phyloP scores from a whole-genome alignment of 257 asterid genomes.

The Cinchona pubescens region DNA sequence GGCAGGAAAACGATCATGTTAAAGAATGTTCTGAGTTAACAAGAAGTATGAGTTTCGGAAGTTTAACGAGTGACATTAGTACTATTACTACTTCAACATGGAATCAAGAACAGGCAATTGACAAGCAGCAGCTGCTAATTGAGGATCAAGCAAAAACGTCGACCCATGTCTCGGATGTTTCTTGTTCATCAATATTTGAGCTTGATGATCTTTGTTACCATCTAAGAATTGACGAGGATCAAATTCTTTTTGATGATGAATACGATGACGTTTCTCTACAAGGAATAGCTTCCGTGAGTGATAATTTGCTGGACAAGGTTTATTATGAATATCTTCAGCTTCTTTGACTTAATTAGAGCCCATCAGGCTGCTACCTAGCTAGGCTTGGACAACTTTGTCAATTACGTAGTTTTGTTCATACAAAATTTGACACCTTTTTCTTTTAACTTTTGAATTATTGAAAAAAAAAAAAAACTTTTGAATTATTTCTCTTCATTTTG shows the following conservation, averaged over 20 bases:
- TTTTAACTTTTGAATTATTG: background rate
- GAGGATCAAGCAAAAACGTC: background rate
- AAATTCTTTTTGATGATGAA: conserved; percentile 14
- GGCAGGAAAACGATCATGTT: too few relatives aligned
- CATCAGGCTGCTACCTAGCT: background rate
- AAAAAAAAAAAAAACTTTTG: too few relatives aligned
- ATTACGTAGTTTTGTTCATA: background rate
- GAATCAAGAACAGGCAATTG: background rate
- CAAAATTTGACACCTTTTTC: background rate
- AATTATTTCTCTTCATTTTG: background rate
- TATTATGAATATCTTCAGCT: conserved; percentile 64
- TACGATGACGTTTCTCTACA: conserved; percentile 9
- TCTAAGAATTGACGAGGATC: conserved; percentile 7
- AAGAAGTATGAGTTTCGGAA: conserved; percentile 37
- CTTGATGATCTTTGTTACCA: conserved; percentile 12
- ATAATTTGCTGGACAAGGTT: conserved; percentile 38
- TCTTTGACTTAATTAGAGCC: conserved; percentile 14
- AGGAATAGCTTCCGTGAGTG: conserved; percentile 16
- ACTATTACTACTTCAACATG: conserved; percentile 3
- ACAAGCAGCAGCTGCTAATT: too few relatives aligned
- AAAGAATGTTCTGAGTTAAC: conserved; percentile 36
- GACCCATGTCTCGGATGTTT: conserved; percentile 7
- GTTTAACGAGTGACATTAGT: conserved; percentile 22
- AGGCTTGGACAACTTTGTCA: too few relatives aligned
- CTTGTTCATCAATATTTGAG: conserved; percentile 38